These are phyloP conservation scores for Sporisorium graminicola DNA, from an alignment of 1,284 basidiomycete genomes.

Conservation along the genomic window DNA sequence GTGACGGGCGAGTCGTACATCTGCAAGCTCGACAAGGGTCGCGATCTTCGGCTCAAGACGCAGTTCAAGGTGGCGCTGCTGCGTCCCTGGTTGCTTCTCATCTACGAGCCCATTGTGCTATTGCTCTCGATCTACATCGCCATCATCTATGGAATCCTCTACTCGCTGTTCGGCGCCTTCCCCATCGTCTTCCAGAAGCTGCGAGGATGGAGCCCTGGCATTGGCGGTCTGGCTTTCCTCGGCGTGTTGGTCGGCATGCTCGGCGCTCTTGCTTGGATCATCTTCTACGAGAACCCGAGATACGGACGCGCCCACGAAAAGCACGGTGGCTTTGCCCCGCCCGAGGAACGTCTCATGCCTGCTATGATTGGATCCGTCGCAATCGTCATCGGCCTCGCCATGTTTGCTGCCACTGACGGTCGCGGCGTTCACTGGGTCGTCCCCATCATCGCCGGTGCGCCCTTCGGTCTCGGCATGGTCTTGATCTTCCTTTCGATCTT, in stretches of 20 bases:
- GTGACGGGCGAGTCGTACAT: slow-evolving; percentile 63
- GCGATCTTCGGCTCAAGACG: slow-evolving; percentile 46
- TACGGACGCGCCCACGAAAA: slow-evolving; percentile 50
- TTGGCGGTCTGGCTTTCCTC: slow-evolving; percentile 68
- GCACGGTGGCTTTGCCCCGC: slow-evolving; percentile 62
- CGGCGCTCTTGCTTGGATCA: slow-evolving; percentile 52
- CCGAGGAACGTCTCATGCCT: slow-evolving; percentile 57
- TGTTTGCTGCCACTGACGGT: slow-evolving; percentile 56
- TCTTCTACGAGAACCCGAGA: slow-evolving; percentile 58
- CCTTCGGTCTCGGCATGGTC: slow-evolving; percentile 68
- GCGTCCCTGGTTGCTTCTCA: slow-evolving; percentile 71
- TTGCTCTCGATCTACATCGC: slow-evolving; percentile 81
- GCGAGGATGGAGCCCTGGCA: slow-evolving; percentile 61
- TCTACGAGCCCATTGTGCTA: slow-evolving; percentile 82
- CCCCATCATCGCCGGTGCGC: slow-evolving; percentile 50
- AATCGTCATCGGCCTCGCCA: slow-evolving; percentile 71
- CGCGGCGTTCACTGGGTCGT: slow-evolving; percentile 69
- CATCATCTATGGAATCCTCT: slow-evolving; percentile 76
- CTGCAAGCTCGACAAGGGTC: slow-evolving; percentile 61
- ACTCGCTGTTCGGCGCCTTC: slow-evolving; percentile 65
- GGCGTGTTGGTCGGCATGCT: slow-evolving; percentile 68
- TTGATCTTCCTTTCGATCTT: slow-evolving; percentile 75
- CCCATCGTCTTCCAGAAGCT: slow-evolving; percentile 66
- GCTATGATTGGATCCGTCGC: slow-evolving; percentile 67
- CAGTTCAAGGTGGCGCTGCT: slow-evolving; percentile 59